phyloP scores from a whole-genome alignment of 768 basidiomycete species.

The Naematelia aurantialba region DNA sequence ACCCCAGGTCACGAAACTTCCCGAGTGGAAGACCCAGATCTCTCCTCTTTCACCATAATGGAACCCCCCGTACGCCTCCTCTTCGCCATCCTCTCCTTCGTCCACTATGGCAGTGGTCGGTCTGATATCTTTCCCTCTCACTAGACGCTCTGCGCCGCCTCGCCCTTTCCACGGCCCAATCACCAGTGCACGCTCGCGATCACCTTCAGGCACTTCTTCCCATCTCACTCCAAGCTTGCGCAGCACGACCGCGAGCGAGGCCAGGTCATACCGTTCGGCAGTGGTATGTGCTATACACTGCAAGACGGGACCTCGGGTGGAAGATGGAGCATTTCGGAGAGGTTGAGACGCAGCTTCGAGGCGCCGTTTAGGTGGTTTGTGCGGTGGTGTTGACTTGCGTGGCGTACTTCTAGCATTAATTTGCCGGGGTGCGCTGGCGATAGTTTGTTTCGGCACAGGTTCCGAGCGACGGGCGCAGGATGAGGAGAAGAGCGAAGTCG shows the following conservation, averaged over 20 bases:
- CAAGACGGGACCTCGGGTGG: slow-evolving; percentile 74
- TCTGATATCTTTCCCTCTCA: slow-evolving; percentile 32
- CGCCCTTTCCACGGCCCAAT: slow-evolving; percentile 46
- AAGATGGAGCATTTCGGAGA: slow-evolving; percentile 79
- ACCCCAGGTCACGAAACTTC: slow-evolving; percentile 88
- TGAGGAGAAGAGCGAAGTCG: not conserved
- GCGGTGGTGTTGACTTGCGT: slow-evolving; percentile 21
- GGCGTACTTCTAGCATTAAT: not conserved
- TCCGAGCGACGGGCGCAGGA: not conserved
- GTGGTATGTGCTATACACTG: slow-evolving; percentile 80
- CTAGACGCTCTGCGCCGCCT: slow-evolving; percentile 32
- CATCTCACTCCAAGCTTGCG: slow-evolving; percentile 36
- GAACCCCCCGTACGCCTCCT: slow-evolving; percentile 49
- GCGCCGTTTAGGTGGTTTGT: slow-evolving; percentile 57
- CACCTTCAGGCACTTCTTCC: slow-evolving; percentile 48
- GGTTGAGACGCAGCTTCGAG: slow-evolving; percentile 80
- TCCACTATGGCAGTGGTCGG: slow-evolving; percentile 5
- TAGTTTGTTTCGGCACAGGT: not conserved
- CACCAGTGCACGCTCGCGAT: slow-evolving; percentile 40
- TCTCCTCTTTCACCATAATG: slow-evolving; percentile 59
- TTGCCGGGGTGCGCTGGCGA: not conserved
- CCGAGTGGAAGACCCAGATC: slow-evolving; percentile 81
- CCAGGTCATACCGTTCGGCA: slow-evolving; percentile 73
- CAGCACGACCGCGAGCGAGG: slow-evolving; percentile 55
- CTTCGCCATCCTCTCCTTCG: slow-evolving; percentile 58